Evolutionary conservation across 208 protist genomes (phyloP).

Genomic region (Phytomonas francai): DNA sequence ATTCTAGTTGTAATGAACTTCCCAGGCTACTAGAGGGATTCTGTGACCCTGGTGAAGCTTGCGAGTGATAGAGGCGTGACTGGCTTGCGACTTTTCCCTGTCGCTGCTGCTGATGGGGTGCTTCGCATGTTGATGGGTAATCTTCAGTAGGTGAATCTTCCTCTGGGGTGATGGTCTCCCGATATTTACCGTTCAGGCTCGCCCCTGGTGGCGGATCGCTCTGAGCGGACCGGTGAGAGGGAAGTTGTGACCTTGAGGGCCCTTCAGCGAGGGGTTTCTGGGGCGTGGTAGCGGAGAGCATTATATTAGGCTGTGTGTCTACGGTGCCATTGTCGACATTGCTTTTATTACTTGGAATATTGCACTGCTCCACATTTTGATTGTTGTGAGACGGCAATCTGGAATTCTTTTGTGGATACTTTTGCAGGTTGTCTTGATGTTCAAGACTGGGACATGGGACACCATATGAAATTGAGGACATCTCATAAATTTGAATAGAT

Average conservation of each 20-base stretch:
- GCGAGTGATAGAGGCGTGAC: neutral
- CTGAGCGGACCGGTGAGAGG: neutral
- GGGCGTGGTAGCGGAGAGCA: neutral
- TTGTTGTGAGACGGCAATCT: neutral
- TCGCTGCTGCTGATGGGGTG: neutral
- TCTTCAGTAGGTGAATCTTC: neutral
- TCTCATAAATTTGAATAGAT: neutral
- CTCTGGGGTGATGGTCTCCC: neutral
- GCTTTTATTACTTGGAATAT: neutral
- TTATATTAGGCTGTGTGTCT: neutral
- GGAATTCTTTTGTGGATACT: neutral
- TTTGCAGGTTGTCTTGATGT: neutral
- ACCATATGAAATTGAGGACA: neutral
- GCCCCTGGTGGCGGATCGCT: neutral
- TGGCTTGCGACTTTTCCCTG: neutral
- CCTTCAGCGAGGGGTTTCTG: neutral
- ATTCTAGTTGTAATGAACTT: neutral
- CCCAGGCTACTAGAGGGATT: neutral
- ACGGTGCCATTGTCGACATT: neutral
- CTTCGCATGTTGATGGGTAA: neutral
- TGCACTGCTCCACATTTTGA: neutral
- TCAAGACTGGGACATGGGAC: neutral
- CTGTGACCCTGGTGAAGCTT: neutral
- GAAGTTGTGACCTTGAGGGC: neutral
- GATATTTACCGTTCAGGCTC: neutral